phyloP scores from a whole-genome alignment of 768 basidiomycete genomes.

The Glaciozyma antarctica region DNA sequence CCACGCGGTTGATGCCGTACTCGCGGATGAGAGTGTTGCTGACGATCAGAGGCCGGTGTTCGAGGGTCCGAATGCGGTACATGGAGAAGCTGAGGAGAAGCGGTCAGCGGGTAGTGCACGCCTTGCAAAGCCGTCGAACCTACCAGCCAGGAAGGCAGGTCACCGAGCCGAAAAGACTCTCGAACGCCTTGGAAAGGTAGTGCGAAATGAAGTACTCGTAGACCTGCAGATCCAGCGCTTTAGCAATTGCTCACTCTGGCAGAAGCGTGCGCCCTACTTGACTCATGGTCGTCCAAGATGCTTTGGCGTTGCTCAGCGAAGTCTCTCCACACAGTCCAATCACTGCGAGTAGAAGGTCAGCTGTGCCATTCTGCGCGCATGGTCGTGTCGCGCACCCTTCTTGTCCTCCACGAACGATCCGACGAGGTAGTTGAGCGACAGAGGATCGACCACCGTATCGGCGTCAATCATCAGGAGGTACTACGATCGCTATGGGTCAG shows the following conservation, averaged over 20 bases:
- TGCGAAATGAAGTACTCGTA: slow-evolving; percentile 99
- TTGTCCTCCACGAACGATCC: slow-evolving; percentile 51
- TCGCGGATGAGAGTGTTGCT: slow-evolving; percentile 67
- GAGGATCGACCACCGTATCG: slow-evolving; percentile 83
- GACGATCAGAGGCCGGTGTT: slow-evolving; percentile 88
- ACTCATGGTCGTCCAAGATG: slow-evolving; percentile 77
- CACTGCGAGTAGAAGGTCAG: slow-evolving; percentile 9
- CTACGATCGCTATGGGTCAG: not conserved
- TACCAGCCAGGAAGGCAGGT: slow-evolving; percentile 98
- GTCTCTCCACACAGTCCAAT: slow-evolving; percentile 96
- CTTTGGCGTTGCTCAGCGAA: slow-evolving; percentile 79
- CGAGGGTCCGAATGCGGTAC: slow-evolving; percentile 85
- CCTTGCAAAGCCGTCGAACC: slow-evolving; percentile 81
- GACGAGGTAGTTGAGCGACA: slow-evolving; percentile 79
- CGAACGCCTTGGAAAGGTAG: slow-evolving; percentile 96
- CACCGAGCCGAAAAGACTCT: slow-evolving; percentile 90
- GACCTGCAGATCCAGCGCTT: slow-evolving; percentile 43
- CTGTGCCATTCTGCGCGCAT: no score
- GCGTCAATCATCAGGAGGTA: slow-evolving; percentile 78
- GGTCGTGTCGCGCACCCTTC: slow-evolving; percentile 8
- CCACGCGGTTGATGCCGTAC: slow-evolving; percentile 91
- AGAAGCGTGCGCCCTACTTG: slow-evolving; percentile 88
- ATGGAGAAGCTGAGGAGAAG: slow-evolving; percentile 82
- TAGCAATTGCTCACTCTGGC: slow-evolving; percentile 67
- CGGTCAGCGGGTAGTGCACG: slow-evolving; percentile 83